Percentiles rank a stretch among this genome's conserved stretches.
phyloP scores from a whole-genome alignment of 257 asterid species.

The Anisodus tanguticus region DNA sequence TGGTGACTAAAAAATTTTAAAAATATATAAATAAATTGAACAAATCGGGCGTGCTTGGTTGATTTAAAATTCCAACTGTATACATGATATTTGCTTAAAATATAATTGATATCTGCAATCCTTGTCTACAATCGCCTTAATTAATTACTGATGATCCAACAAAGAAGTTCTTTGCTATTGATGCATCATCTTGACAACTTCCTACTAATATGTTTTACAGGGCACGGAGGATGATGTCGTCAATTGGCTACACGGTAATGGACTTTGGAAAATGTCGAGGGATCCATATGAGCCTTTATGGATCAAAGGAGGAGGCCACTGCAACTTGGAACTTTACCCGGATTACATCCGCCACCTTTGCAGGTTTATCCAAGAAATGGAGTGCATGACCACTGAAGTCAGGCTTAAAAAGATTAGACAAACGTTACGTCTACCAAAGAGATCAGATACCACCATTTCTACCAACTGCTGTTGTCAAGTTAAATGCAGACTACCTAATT shows the following conservation, averaged over 20 bases:
- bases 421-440: slow-evolving; percentile 46
- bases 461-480: slow-evolving; percentile 54
- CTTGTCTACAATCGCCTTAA: not conserved
- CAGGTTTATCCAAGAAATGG: slow-evolving; percentile 87
- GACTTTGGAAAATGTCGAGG: slow-evolving; percentile 83
- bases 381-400: slow-evolving; percentile 68
- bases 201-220: slow-evolving; percentile 43
- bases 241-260: slow-evolving; percentile 84
- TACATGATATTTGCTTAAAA: not conserved
- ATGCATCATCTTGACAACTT: slow-evolving; percentile 8
- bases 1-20: not conserved
- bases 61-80: not conserved
- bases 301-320: slow-evolving; percentile 99
- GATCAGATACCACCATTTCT: slow-evolving; percentile 38
- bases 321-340: slow-evolving; percentile 98
- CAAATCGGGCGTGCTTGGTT: not conserved
- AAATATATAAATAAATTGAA: not conserved
- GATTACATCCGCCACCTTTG: slow-evolving; percentile 90
- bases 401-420: slow-evolving; percentile 70
- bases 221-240: slow-evolving; percentile 99
- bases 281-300: slow-evolving; percentile 96
- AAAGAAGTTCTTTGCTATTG: not conserved
- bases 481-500: slow-evolving; percentile 50
- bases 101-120: not conserved
- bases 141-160: not conserved